phyloP scores from a whole-genome alignment of 306 rosid species.

The Cucumis hystrix region DNA sequence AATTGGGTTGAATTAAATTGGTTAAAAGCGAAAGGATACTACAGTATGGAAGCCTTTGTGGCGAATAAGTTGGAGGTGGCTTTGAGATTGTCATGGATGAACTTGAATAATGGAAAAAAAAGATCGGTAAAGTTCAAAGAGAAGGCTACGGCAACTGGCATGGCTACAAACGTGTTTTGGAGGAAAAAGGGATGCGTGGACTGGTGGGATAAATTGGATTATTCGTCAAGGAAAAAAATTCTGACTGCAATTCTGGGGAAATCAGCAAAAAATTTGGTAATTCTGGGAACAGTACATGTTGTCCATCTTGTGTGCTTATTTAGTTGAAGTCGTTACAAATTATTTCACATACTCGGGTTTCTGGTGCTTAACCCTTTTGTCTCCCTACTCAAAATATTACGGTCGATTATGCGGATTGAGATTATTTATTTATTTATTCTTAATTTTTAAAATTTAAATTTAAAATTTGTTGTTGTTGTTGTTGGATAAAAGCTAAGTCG shows the following conservation, averaged over 20 bases:
- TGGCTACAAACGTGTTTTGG: conserved; percentile 61
- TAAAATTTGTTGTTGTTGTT: no score
- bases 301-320: background rate
- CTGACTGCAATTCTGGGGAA: conserved; percentile 39
- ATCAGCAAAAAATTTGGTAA: conserved; percentile 65
- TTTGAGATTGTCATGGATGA: conserved; percentile 74
- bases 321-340: background rate
- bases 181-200: conserved; percentile 86
- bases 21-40: conserved; percentile 75
- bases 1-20: conserved; percentile 78
- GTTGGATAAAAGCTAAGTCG: background rate
- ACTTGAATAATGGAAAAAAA: conserved; percentile 35
- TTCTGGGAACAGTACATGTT: conserved; percentile 8
- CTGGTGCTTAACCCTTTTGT: background rate
- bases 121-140: conserved; percentile 76
- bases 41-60: conserved; percentile 56
- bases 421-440: background rate
- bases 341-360: background rate
- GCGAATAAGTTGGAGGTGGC: conserved; percentile 69
- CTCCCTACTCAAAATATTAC: background rate
- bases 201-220: conserved; percentile 74
- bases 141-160: conserved; percentile 33
- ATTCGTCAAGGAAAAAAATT: conserved; percentile 27
- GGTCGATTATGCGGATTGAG: background rate
- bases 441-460: no score